phyloP scores from a whole-genome alignment of 805 yeast genomes.

The Saturnispora silvae region DNA sequence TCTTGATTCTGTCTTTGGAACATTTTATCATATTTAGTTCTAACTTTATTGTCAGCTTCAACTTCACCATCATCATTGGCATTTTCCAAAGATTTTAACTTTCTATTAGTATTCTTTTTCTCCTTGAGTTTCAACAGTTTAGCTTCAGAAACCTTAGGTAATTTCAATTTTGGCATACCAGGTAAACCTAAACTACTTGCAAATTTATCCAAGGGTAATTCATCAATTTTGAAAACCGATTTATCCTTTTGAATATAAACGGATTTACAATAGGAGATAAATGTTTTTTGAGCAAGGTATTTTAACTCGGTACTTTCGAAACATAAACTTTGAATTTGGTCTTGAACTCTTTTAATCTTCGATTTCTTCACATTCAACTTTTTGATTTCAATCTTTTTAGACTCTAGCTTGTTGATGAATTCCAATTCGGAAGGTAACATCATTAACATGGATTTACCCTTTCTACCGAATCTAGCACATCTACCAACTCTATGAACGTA shows the following conservation, averaged over 20 bases:
- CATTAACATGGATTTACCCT: constrained; percentile 75
- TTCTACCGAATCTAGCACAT: constrained; percentile 77
- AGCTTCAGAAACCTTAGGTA: constrained; percentile 41
- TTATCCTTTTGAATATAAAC: constrained; percentile 81
- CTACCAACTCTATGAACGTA: constrained; percentile 89
- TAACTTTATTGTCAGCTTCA: constrained; percentile 37
- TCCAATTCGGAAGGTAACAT: constrained; percentile 76
- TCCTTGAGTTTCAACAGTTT: constrained; percentile 44
- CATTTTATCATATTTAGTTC: constrained; percentile 91
- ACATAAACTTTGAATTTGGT: constrained; percentile 80
- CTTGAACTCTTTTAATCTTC: constrained; percentile 62
- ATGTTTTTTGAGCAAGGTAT: constrained; percentile 91
- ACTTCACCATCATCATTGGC: constrained; percentile 57
- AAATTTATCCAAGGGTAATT: constrained; percentile 68
- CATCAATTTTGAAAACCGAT: constrained; percentile 68
- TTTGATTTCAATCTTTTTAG: constrained; percentile 58
- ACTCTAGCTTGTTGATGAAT: constrained; percentile 52
- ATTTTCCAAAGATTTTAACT: constrained; percentile 45
- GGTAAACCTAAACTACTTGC: constrained; percentile 90
- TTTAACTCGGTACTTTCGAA: constrained; percentile 88
- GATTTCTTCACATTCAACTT: constrained; percentile 66
- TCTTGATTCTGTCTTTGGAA: constrained; percentile 91
- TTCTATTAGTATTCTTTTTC: constrained; percentile 72
- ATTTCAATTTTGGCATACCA: constrained; percentile 88
- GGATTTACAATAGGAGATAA: constrained; percentile 81